These are phyloP conservation scores for Samsoniella hepiali DNA, from an alignment of 2,329 filamentous ascomycete species.

Conservation along the genomic window DNA sequence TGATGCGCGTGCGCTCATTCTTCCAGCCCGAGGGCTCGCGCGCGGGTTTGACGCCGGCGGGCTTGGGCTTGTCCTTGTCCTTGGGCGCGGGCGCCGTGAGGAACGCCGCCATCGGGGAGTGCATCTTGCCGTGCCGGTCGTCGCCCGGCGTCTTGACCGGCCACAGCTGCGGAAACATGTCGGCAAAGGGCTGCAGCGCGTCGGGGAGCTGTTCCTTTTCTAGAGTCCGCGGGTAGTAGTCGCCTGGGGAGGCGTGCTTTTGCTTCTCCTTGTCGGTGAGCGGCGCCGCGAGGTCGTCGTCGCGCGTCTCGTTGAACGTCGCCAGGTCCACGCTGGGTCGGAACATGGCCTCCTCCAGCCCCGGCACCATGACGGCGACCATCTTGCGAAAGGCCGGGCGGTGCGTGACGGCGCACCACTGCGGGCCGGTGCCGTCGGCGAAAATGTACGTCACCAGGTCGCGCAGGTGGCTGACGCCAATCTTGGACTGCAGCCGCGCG, in stretches of 20 bases:
- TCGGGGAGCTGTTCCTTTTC: conserved; percentile 49
- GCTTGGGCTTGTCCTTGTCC: conserved; percentile 50
- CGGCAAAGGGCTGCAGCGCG: conserved; percentile 63
- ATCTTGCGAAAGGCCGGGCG: conserved; percentile 70
- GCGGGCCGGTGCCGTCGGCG: conserved; percentile 61
- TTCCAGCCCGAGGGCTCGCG: conserved; percentile 64
- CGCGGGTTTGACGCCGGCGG: conserved; percentile 53
- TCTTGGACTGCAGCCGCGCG: conserved; percentile 57
- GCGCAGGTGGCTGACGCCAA: conserved; percentile 61
- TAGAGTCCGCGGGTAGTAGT: conserved; percentile 57
- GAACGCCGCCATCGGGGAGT: conserved; percentile 84
- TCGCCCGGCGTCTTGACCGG: conserved; percentile 86
- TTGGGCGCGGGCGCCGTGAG: conserved; percentile 71
- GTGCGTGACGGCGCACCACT: conserved; percentile 63
- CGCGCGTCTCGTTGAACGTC: conserved; percentile 40
- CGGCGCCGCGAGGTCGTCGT: conserved; percentile 32
- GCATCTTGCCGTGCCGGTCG: conserved; percentile 72
- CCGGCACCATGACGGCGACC: conserved; percentile 87
- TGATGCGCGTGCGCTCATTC: conserved; percentile 76
- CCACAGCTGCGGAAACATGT: conserved; percentile 87
- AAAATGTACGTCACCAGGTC: conserved; percentile 64
- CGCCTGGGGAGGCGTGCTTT: conserved; percentile 48
- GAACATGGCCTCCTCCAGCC: conserved; percentile 88
- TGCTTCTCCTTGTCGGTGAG: conserved; percentile 19
- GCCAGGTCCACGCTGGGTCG: conserved; percentile 54